Conservation (phyloP, 73 alveolate species). For the Paramecium octaurelia region DNA sequence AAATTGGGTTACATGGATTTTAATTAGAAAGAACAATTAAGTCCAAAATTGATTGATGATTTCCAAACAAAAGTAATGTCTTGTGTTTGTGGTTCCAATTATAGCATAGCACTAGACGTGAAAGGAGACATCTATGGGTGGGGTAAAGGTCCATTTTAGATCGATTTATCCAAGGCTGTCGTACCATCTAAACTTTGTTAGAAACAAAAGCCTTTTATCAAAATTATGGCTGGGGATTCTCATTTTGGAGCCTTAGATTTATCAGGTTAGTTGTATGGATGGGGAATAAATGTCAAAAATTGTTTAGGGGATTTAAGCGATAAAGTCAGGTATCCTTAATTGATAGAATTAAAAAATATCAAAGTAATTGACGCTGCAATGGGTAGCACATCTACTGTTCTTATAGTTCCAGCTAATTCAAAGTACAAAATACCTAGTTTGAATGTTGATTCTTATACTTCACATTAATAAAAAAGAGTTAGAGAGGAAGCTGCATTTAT, state of each 20-base stretch:
- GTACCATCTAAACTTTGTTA: not conserved
- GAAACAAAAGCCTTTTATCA: not conserved
- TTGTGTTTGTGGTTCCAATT: constrained; percentile 7
- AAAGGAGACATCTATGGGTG: constrained; percentile 32
- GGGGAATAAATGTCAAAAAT: constrained; percentile 17
- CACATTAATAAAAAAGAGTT: not conserved
- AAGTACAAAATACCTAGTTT: not conserved
- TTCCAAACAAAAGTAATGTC: not conserved
- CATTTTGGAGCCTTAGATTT: constrained; percentile 45
- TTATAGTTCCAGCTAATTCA: constrained; percentile 29
- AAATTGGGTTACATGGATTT: constrained; percentile 39
- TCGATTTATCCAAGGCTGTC: not conserved
- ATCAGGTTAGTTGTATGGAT: not conserved
- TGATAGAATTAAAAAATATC: not conserved
- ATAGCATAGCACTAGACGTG: constrained; percentile 38
- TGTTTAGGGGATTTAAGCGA: constrained; percentile 19
- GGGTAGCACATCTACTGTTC: constrained; percentile 3
- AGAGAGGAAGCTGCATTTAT: not conserved
- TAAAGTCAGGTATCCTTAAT: not conserved
- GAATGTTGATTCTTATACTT: not conserved
- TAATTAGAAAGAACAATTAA: not conserved
- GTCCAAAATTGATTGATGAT: not conserved
- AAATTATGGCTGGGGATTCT: constrained; percentile 27
- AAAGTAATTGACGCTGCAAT: constrained; percentile 5
- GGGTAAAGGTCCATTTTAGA: constrained; percentile 48